Percentiles rank a stretch among this genome's conserved stretches.
Evolutionary conservation across 306 rosid genomes (phyloP).

Genomic region (Vicia sativa): DNA sequence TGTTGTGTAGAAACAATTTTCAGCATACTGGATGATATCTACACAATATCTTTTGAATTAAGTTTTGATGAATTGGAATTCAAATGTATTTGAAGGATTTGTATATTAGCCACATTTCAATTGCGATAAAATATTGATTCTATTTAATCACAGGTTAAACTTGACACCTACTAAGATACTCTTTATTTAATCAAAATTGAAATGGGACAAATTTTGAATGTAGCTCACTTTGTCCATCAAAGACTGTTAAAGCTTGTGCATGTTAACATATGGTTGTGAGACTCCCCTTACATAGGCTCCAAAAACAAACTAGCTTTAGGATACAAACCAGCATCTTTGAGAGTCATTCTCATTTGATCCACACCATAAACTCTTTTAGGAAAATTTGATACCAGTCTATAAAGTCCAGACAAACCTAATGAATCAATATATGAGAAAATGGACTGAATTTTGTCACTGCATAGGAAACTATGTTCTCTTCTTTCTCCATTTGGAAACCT

Average conservation of each 20-base stretch:
- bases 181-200: too few relatives aligned
- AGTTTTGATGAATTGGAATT: conserved; percentile 1
- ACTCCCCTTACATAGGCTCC: conserved; percentile 43
- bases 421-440: conserved; percentile 73
- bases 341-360: conserved; percentile 74
- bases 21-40: not conserved
- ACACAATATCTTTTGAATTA: not conserved
- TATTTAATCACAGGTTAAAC: too few relatives aligned
- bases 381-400: conserved; percentile 74
- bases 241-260: not conserved
- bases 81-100: not conserved
- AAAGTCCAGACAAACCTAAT: conserved; percentile 55
- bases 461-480: conserved; percentile 63
- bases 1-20: not conserved
- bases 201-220: too few relatives aligned
- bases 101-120: too few relatives aligned
- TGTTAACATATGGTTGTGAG: conserved; percentile 1
- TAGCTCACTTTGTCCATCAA: too few relatives aligned
- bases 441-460: conserved; percentile 67
- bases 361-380: conserved; percentile 70
- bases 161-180: too few relatives aligned
- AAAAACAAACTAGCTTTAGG: conserved; percentile 77
- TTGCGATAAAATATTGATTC: too few relatives aligned
- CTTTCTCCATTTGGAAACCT: conserved; percentile 94
- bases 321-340: conserved; percentile 71